Evolutionary conservation across 2,329 filamentous ascomycete species (phyloP), one percentile per base, ranked within the genome.

Genomic region (Fusarium oxysporum): DNA sequence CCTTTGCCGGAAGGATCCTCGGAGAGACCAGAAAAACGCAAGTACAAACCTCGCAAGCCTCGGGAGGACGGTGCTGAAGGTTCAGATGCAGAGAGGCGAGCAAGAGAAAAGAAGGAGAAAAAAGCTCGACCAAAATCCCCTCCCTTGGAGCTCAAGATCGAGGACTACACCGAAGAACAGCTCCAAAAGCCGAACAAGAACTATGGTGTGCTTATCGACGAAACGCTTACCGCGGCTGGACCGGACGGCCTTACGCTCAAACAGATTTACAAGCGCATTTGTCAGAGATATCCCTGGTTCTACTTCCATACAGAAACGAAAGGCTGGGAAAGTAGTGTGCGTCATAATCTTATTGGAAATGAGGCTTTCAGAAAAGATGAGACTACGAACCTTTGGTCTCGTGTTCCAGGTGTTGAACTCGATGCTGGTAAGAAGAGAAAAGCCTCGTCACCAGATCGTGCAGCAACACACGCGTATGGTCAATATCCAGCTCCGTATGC

Each of bases 241-340:
- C 82, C 85, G 6, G 85, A 88, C 7, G 88, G 88, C 8, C 80
- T 90, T 45, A 88, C 86, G 7, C 83, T 91, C 50, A 90, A 90
- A 79, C 88, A 90, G 79, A 90, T 90, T 61, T 91, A 91, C 80
- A 90, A 90, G 79, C 84, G 88, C 54, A 91, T 91, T 59, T 87
- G 86, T 72, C 83, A 84, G 66, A 84, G 84, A 72, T 90, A 90
- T 72, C 88, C 88, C 14, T 90, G 86, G 83, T 91, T 88, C 71
- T 88, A 86, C 72, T 90, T 90, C 75, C 84, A 83, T 60, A 87
- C 88, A 23, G 88, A 89, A 76, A 90, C 89, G 10, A 91, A 90
- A 77, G 89, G 89, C n/a, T 91, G 89, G 89, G 88, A 91, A 78
- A 90, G 88, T 72, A 90, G 88, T 74, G 89, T 91, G n/a, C 86